Evolutionary conservation across 2,329 filamentous ascomycete species (phyloP).

Genomic region (Neonectria coccinea): DNA sequence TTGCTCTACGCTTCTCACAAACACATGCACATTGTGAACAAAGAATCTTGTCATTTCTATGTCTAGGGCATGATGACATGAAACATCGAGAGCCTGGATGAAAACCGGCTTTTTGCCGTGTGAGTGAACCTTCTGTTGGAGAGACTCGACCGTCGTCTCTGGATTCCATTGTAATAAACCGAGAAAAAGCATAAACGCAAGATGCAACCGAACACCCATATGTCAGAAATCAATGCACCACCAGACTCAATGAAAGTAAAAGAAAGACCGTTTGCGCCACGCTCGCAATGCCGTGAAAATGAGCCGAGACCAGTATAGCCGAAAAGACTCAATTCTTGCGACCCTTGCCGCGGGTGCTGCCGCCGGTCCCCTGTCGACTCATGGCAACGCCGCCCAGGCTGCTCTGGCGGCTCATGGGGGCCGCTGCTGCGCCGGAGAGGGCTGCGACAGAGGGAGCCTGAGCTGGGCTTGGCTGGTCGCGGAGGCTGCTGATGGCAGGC

Average conservation of each 20-base stretch:
- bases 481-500: constrained; percentile 55
- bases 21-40: constrained; percentile 18
- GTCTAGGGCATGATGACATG: constrained; percentile 35
- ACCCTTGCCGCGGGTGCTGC: constrained; percentile 62
- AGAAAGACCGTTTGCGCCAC: constrained; percentile 42
- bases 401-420: constrained; percentile 68
- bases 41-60: constrained; percentile 36
- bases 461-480: constrained; percentile 54
- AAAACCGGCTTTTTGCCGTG: constrained; percentile 27
- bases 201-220: constrained; percentile 27
- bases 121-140: not conserved
- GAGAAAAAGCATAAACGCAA: constrained; percentile 22
- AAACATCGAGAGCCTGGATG: constrained; percentile 14
- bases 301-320: constrained; percentile 20
- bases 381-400: constrained; percentile 67
- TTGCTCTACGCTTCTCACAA: not conserved
- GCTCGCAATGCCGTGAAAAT: constrained; percentile 47
- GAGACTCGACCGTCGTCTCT: constrained; percentile 11
- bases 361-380: constrained; percentile 65
- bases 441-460: constrained; percentile 43
- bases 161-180: constrained; percentile 23
- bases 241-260: constrained; percentile 27
- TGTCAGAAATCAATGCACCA: constrained; percentile 19
- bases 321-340: constrained; percentile 48
- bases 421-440: constrained; percentile 53